Percentiles rank a stretch among this genome's conserved stretches.
phyloP scores from a whole-genome alignment of 2,329 filamentous ascomycete genomes.

The Nakataea oryzae region DNA sequence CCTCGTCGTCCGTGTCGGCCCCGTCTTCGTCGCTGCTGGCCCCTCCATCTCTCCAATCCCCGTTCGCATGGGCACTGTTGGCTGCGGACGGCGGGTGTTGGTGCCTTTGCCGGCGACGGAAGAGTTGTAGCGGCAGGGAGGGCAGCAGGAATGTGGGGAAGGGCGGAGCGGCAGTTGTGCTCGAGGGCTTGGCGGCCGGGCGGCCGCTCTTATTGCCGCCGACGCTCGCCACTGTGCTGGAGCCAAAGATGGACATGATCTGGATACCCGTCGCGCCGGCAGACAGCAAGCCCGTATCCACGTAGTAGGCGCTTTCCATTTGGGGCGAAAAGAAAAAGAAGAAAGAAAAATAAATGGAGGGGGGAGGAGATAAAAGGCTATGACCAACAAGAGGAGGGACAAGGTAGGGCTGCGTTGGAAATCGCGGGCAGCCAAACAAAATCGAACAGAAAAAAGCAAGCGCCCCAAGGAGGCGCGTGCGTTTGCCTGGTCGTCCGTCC shows the following conservation, averaged over 20 bases:
- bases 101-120: slow-evolving; percentile 5
- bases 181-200: no score
- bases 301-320: neutral
- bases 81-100: neutral
- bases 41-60: neutral
- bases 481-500: no score
- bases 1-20: no score
- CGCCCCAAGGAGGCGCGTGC: neutral
- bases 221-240: neutral
- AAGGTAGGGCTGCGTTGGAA: neutral
- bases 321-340: neutral
- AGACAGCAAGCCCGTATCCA: neutral
- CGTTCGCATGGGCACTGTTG: neutral
- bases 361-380: no score
- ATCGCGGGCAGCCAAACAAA: neutral
- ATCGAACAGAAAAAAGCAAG: neutral
- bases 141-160: slow-evolving; percentile 13
- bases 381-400: no score
- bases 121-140: slow-evolving; percentile 12
- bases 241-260: neutral
- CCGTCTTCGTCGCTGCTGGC: neutral
- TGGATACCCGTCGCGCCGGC: neutral
- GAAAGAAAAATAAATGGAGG: neutral
- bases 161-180: neutral
- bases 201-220: neutral